Evolutionary conservation across 2,329 filamentous ascomycete genomes (phyloP).

Genomic region (Verticillium albo-atrum): DNA sequence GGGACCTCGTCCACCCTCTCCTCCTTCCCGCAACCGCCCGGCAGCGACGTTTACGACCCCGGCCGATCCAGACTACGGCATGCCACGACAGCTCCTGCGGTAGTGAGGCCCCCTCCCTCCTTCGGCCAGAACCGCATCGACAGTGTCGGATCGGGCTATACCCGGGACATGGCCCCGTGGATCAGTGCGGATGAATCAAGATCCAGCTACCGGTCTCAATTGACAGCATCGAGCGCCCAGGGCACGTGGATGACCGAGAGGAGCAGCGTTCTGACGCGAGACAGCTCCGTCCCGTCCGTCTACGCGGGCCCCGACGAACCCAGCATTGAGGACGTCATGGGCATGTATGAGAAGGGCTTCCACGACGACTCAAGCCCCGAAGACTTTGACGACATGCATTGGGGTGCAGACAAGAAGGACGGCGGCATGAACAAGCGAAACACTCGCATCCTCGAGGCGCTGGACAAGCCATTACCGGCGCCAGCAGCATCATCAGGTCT

Average conservation of each 20-base stretch:
- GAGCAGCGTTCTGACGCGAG: constrained; percentile 76
- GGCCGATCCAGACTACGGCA: constrained; percentile 22
- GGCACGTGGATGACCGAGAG: constrained; percentile 70
- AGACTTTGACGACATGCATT: constrained; percentile 23
- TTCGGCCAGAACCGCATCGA: constrained; percentile 24
- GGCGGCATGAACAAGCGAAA: constrained; percentile 24
- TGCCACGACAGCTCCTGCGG: constrained; percentile 17
- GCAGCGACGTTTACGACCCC: constrained; percentile 34
- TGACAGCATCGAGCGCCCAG: constrained; percentile 48
- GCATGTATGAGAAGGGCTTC: constrained; percentile 64
- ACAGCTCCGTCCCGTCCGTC: constrained; percentile 67
- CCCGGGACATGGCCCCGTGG: constrained; percentile 39
- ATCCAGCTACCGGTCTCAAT: constrained; percentile 53
- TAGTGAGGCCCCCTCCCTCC: constrained; percentile 21
- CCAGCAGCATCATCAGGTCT: constrained; percentile 12
- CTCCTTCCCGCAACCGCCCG: constrained; percentile 34
- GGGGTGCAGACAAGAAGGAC: constrained; percentile 32
- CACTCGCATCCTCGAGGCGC: constrained; percentile 34
- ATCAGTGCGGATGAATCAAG: constrained; percentile 47
- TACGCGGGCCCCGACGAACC: constrained; percentile 48
- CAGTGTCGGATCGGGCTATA: constrained; percentile 28
- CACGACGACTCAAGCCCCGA: constrained; percentile 33
- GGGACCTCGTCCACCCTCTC: constrained; percentile 33
- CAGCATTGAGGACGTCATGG: constrained; percentile 65
- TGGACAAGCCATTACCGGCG: constrained; percentile 28